Percentiles rank a stretch among this genome's conserved stretches.
Evolutionary conservation across 108 stramenopile species (phyloP).

Genomic region (Cyclotella sp.): DNA sequence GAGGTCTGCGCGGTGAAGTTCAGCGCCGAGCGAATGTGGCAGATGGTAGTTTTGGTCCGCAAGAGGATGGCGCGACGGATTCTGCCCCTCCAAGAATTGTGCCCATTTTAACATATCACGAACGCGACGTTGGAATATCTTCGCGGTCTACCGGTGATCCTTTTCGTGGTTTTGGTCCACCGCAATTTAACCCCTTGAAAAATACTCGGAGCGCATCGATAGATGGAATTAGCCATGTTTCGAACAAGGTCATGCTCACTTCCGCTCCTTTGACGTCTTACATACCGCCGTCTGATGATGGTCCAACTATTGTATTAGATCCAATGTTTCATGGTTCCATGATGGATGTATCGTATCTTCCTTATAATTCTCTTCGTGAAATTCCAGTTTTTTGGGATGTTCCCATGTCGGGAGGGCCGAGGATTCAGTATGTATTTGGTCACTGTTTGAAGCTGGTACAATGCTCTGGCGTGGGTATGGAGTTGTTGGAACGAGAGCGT

Average conservation of each 20-base stretch:
- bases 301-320: conserved; percentile 17
- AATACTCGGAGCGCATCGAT: neutral
- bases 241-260: conserved; percentile 3
- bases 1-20: conserved; percentile 21
- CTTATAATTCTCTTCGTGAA: conserved; percentile 25
- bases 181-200: conserved; percentile 31
- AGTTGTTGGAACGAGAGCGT: conserved; percentile 12
- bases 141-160: conserved; percentile 12
- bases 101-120: neutral
- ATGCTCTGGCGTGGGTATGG: conserved; percentile 17
- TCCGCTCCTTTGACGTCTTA: conserved; percentile 40
- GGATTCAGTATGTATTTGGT: conserved; percentile 24
- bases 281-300: neutral
- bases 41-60: neutral
- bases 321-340: conserved; percentile 31
- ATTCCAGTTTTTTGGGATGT: conserved; percentile 44
- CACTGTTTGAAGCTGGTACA: conserved; percentile 40
- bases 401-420: conserved; percentile 10
- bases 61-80: too few relatives aligned
- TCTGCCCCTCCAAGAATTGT: too few relatives aligned
- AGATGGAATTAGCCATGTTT: neutral
- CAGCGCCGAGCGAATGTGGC: conserved; percentile 6
- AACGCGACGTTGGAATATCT: neutral
- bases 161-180: conserved; percentile 30
- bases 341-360: conserved; percentile 36